Base-by-base conservation (phyloP, 306 rosid species). In the Coriaria nepalensis region DNA sequence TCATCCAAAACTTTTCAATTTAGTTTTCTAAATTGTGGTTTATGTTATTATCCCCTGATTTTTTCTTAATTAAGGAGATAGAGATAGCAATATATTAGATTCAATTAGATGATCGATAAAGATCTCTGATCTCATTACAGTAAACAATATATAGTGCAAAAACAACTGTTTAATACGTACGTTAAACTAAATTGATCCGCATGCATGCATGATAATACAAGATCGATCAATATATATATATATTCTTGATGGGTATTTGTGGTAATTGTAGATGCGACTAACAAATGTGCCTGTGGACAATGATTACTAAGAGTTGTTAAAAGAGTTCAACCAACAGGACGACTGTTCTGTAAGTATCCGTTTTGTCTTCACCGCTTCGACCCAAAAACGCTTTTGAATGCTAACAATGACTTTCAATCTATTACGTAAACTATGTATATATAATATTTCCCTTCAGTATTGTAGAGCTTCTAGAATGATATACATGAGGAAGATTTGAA, bases 291-390 rank as follows among this genome's bases (percentile, higher is more conserved):
- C 3, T 20, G 29, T 20, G 33, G 57, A 74, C 40, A 40, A 60
- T 54, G 57, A 44, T 74, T 62, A 68, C 61, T 9, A 20, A 2
- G 51, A 67, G 94, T 82, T 69, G 94, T 82, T 87, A 74, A 82
- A 81, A 75, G 50, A 90, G 58, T 20, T 87, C 10, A 77, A 90
- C 96, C 75, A 87, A 63, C 83, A 67, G 13, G 9, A 62, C 49
- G 86, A 79, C 83, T 53, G 78, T 40, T 8, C 33, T 6, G n/a
- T 10, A 10, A 5, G 9, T 52, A 13, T 11, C 13, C 13, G 37
- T 37, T 0, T 64, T 33, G 46, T 72, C 59, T 72, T 68, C 65
- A 41, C 59, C 56, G 50, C 57, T 56, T 32, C 57, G 9, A 20
- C 29, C 29, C 29, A 3, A 20, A 20, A 20, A 20, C 29, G 29